Conservation (phyloP, 129 eudicot species). For the Glebionis coronaria region DNA sequence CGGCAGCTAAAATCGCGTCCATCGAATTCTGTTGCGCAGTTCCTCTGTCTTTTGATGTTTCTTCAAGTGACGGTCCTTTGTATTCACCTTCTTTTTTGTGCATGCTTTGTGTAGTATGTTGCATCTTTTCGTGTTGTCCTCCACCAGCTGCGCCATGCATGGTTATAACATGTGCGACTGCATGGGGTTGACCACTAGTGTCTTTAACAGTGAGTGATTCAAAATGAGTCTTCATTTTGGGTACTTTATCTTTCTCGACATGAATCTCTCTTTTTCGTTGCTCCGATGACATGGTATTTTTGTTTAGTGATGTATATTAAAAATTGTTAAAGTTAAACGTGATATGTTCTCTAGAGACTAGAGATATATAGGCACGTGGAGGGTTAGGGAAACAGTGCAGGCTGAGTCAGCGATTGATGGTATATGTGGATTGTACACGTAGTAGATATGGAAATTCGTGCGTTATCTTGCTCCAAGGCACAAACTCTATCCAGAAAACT, state of each 20-base stretch:
- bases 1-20: conserved; percentile 55
- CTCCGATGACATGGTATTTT: conserved; percentile 54
- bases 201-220: conserved; percentile 51
- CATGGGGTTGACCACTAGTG: conserved; percentile 22
- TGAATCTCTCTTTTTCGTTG: conserved; percentile 47
- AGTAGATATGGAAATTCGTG: too few species aligned
- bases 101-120: conserved; percentile 16
- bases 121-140: not conserved
- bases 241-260: conserved; percentile 63
- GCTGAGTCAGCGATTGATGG: too few species aligned
- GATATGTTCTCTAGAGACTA: too few species aligned
- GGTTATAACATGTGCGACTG: conserved; percentile 9
- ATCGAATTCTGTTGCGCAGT: conserved; percentile 65
- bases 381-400: too few species aligned
- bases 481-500: too few species aligned
- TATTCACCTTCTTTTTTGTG: not conserved
- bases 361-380: too few species aligned
- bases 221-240: conserved; percentile 54
- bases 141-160: conserved; percentile 18
- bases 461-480: too few species aligned
- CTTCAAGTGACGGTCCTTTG: conserved; percentile 43
- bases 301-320: not conserved
- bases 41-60: conserved; percentile 37
- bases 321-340: too few species aligned
- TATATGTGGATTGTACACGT: too few species aligned